Base-by-base conservation (phyloP, 768 basidiomycete species). In the Flagelloscypha sp. region DNA sequence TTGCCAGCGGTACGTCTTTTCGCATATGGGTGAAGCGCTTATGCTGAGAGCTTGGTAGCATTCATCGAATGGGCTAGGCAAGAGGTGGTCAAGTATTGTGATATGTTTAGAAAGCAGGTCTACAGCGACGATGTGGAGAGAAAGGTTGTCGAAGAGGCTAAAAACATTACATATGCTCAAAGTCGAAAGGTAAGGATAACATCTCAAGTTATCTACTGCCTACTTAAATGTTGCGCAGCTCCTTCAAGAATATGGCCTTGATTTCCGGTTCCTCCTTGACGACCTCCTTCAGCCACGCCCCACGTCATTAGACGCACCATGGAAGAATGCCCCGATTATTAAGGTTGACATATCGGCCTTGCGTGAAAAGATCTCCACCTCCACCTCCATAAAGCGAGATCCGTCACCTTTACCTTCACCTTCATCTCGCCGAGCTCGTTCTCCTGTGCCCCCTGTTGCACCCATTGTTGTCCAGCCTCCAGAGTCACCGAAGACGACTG, bases 51-150 rank as follows among this genome's bases (percentile, higher is more conserved):
- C 5, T 32, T 20, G 27, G 11, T 46, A 97, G 95, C 83, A 7
- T 92, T 97, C 49, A 84, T 97, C 15, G 80, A 88, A 27, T 99
- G 95, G 95, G 84, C 90, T 1, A 89, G 80, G 55, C 70, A 73
- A 40, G 84, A 89, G 54, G 73, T 98, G 21, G 81, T 88, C 50
- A 60, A 68, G 15, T 98, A 84, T 52, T 83, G 81, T 3, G 78
- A 79, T 33, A 80, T 81, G 52, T 98, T 97, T 59, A 67, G 82
- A 35, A 84, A 81, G 41, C 95, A 98, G 52, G 92, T 98, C 0
- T 94, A 88, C 55, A 80, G 79, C 17, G 78, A 82, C 5, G 88
- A 88, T 45, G 71, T 80, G 4, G 81, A 84, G 31, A 62, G 68
- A 6, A 60, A 72, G 32, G 74, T 82, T 2, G 71, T 92, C 4